A percentile compares a stretch with the other conserved stretches of the same genome.
phyloP scores from a whole-genome alignment of 345 rosid species.

The Populus nigra region DNA sequence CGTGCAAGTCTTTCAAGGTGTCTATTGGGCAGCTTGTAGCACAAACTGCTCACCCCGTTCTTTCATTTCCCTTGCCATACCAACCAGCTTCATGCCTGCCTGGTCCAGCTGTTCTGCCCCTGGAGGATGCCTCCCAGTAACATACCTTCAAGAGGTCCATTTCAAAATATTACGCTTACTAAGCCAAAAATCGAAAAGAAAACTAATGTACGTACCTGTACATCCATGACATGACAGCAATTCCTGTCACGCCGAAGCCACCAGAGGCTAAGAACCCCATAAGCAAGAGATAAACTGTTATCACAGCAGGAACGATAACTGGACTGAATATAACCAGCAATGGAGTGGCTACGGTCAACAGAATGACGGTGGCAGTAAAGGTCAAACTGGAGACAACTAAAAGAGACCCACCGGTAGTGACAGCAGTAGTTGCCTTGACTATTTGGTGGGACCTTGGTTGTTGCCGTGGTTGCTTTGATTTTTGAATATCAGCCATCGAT shows the following conservation, averaged over 20 bases:
- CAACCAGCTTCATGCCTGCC: conserved; percentile 60
- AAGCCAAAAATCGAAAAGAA: background rate
- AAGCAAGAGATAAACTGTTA: conserved; percentile 42
- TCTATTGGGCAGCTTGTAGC: conserved; percentile 21
- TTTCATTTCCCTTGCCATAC: conserved; percentile 71
- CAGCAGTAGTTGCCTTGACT: conserved; percentile 78
- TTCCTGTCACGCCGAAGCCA: conserved; percentile 73
- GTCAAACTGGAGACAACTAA: conserved; percentile 69
- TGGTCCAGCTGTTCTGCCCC: conserved; percentile 66
- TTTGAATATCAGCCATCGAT: conserved; percentile 46
- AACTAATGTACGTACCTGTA: conserved; percentile 38
- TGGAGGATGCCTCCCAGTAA: conserved; percentile 63
- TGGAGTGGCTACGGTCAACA: conserved; percentile 72
- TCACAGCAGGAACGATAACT: conserved; percentile 72
- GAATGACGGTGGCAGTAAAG: conserved; percentile 70
- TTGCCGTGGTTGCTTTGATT: conserved; percentile 4
- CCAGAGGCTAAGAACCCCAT: conserved; percentile 77
- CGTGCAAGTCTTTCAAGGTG: conserved; percentile 1
- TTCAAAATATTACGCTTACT: background rate
- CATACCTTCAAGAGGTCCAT: conserved; percentile 42
- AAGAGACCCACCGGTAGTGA: conserved; percentile 75
- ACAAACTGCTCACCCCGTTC: conserved; percentile 68
- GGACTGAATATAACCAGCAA: conserved; percentile 86
- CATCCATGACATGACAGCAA: conserved; percentile 78
- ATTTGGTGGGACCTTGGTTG: conserved; percentile 53